Percentiles rank a stretch among this genome's conserved stretches.
Conservation (phyloP, 345 rosid genomes). For the Dimocarpus longan region DNA sequence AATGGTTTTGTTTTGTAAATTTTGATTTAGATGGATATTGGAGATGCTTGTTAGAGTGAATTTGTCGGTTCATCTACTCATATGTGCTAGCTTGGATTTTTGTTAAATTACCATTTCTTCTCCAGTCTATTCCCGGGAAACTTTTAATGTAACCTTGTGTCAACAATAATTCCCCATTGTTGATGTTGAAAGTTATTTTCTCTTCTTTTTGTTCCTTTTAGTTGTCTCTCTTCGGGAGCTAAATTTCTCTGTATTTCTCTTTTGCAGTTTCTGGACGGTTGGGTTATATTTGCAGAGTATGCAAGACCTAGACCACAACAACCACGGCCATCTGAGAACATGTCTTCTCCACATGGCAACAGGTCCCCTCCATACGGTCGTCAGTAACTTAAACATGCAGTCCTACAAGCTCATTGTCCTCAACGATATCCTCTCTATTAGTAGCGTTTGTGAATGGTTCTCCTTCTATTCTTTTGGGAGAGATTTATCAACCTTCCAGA, state of each 20-base stretch:
- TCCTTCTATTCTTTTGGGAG: not conserved
- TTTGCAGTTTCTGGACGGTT: slow-evolving; percentile 58
- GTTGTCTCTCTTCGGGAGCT: not conserved
- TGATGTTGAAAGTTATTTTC: not conserved
- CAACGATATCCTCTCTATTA: not conserved
- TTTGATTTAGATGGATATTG: not conserved
- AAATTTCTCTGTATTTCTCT: not conserved
- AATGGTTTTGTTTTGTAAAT: not conserved
- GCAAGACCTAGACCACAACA: slow-evolving; percentile 41
- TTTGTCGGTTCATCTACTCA: not conserved
- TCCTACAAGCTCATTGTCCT: not conserved
- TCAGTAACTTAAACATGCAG: not conserved
- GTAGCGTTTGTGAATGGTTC: slow-evolving; percentile 1
- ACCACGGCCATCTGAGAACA: slow-evolving; percentile 13
- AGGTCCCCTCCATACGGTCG: slow-evolving; percentile 5
- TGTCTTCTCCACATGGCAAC: slow-evolving; percentile 8
- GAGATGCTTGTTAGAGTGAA: not conserved
- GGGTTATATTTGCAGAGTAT: slow-evolving; percentile 65
- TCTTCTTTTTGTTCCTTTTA: not conserved
- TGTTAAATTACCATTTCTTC: not conserved
- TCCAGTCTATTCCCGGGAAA: not conserved
- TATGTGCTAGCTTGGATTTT: not conserved
- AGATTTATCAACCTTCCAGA: not conserved
- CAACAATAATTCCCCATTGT: not conserved
- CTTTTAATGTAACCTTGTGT: not conserved